A percentile compares a stretch with the other conserved stretches of the same genome.
phyloP scores from a whole-genome alignment of 106 monocot genomes.

The Platanthera zijinensis region DNA sequence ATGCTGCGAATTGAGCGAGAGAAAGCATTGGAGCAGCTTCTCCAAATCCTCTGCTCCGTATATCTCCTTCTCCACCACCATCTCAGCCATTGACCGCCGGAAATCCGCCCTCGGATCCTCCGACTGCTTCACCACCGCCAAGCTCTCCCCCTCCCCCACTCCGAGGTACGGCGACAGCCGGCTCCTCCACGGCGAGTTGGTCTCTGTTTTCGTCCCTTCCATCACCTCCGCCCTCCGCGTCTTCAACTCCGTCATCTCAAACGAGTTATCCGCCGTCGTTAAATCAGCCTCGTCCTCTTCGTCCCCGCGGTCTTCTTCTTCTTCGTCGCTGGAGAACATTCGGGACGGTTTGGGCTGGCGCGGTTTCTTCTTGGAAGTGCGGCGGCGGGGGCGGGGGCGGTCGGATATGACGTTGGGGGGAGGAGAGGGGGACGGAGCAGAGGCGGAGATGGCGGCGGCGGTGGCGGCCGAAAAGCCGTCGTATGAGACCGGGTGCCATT shows the following conservation, averaged over 20 bases:
- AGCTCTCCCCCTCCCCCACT: slow-evolving; percentile 15
- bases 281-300: slow-evolving; percentile 11
- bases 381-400: slow-evolving; percentile 21
- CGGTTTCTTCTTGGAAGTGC: slow-evolving; percentile 13
- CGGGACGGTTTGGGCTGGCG: neutral
- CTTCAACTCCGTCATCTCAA: neutral
- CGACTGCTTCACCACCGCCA: slow-evolving; percentile 73
- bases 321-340: slow-evolving; percentile 52
- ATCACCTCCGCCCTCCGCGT: neutral
- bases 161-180: neutral
- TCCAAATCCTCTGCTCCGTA: slow-evolving; percentile 54
- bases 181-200: neutral
- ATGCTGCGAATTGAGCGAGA: slow-evolving; percentile 51
- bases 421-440: neutral
- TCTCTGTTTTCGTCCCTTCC: neutral
- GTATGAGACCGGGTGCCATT: slow-evolving; percentile 21
- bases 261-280: neutral
- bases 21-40: slow-evolving; percentile 62
- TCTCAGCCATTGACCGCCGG: slow-evolving; percentile 75
- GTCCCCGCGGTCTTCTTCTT: slow-evolving; percentile 14
- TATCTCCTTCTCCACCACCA: slow-evolving; percentile 71
- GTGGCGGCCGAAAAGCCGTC: neutral
- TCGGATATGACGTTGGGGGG: neutral
- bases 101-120: slow-evolving; percentile 64
- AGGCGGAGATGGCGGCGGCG: neutral